Percentiles rank a stretch among this genome's conserved stretches.
phyloP scores from a whole-genome alignment of 768 basidiomycete genomes.

The Russula olivacea region DNA sequence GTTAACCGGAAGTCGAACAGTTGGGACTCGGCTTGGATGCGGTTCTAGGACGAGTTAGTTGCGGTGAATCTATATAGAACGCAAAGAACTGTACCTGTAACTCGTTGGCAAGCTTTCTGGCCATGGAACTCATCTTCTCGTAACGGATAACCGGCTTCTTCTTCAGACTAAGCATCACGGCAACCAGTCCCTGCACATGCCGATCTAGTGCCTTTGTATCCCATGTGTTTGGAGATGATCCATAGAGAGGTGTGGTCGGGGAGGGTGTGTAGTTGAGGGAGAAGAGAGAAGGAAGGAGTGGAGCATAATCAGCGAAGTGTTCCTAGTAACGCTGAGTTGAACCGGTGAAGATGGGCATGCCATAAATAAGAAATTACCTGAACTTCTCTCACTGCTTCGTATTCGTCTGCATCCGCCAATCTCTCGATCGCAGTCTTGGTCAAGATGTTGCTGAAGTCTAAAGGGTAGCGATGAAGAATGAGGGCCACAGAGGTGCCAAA shows the following conservation, averaged over 20 bases:
- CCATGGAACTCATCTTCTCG: constrained; percentile 89
- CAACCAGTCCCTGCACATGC: constrained; percentile 74
- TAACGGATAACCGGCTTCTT: constrained; percentile 94
- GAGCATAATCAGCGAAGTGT: constrained; percentile 95
- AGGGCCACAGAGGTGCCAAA: constrained; percentile 9
- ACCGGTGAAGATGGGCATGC: constrained; percentile 17
- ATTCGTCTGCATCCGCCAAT: constrained; percentile 90
- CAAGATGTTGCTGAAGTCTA: constrained; percentile 94
- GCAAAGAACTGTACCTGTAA: constrained; percentile 56
- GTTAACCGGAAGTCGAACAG: constrained; percentile 91
- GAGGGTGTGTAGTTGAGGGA: constrained; percentile 76
- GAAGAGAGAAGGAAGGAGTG: constrained; percentile 80
- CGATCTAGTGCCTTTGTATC: constrained; percentile 65
- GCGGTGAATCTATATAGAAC: neutral
- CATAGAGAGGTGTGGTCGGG: constrained; percentile 58
- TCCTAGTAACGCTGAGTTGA: constrained; percentile 51
- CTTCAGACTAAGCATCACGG: constrained; percentile 88
- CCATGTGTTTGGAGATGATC: constrained; percentile 67
- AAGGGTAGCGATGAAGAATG: constrained; percentile 4
- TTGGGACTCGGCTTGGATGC: constrained; percentile 70
- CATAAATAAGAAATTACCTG: constrained; percentile 53
- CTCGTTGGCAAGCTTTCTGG: constrained; percentile 81
- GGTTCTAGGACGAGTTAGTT: constrained; percentile 46
- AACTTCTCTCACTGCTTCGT: constrained; percentile 93
- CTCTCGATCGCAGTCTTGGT: constrained; percentile 88